These are phyloP conservation scores for Aphanomyces invadans DNA, from an alignment of 352 stramenopile species.

Conservation along the genomic window DNA sequence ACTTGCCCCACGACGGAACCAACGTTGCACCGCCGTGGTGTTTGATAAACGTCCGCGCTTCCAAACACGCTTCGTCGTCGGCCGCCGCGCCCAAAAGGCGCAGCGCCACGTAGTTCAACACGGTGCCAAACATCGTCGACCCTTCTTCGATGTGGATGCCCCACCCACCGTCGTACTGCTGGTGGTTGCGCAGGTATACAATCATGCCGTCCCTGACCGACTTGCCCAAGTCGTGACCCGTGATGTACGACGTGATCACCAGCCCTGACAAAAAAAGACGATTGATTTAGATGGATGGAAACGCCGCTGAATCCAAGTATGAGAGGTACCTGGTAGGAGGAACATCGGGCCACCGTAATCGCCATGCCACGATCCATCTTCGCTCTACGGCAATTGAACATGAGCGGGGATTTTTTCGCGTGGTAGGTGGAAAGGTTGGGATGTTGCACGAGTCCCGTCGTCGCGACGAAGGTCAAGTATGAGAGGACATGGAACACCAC, in stretches of 20 bases:
- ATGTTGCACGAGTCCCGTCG: no score
- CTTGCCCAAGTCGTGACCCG: constrained; percentile 30
- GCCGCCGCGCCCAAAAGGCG: constrained; percentile 43
- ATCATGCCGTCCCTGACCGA: constrained; percentile 36
- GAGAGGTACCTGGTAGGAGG: constrained; percentile 84
- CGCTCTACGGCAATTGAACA: constrained; percentile 28
- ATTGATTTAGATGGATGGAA: constrained; percentile 5
- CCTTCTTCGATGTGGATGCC: constrained; percentile 88
- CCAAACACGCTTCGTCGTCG: constrained; percentile 28
- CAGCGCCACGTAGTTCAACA: constrained; percentile 78
- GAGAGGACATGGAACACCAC: no score
- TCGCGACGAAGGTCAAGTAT: no score
- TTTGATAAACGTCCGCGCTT: constrained; percentile 49
- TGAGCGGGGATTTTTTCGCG: no score
- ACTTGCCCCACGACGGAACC: constrained; percentile 86
- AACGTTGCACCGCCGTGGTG: constrained; percentile 67
- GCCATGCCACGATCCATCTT: constrained; percentile 83
- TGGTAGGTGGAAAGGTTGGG: no score
- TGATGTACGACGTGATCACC: constrained; percentile 30
- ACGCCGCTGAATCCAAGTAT: not conserved
- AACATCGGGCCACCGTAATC: constrained; percentile 91
- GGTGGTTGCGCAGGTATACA: constrained; percentile 80
- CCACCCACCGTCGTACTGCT: constrained; percentile 87
- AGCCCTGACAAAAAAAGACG: constrained; percentile 11
- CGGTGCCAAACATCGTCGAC: constrained; percentile 87